Percentiles rank a stretch among this genome's conserved stretches.
These are phyloP conservation scores for Lactarius hengduanensis DNA, from an alignment of 768 basidiomycete species.

Conservation along the genomic window DNA sequence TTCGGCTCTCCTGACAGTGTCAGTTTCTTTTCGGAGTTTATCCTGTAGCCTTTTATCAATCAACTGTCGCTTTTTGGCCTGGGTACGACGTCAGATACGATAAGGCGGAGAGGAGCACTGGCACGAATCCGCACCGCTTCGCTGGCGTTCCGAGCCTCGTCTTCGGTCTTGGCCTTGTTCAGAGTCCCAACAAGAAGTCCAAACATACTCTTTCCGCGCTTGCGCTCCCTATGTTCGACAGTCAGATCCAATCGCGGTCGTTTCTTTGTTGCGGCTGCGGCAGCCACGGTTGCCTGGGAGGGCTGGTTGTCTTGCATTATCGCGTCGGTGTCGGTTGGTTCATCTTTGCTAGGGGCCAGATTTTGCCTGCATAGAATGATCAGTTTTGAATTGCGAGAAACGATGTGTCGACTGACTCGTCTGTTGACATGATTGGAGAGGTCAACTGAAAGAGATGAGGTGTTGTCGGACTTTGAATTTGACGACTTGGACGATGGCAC, in stretches of 20 bases:
- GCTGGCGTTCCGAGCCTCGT: constrained; percentile 79
- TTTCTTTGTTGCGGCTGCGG: constrained; percentile 46
- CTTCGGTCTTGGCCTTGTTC: constrained; percentile 85
- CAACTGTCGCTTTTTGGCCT: constrained; percentile 83
- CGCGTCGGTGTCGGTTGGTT: constrained; percentile 24
- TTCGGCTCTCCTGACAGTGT: constrained; percentile 80
- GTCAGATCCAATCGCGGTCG: constrained; percentile 73
- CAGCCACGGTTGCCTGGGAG: constrained; percentile 29
- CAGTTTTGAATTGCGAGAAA: constrained; percentile 2
- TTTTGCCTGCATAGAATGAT: constrained; percentile 1
- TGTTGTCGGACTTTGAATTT: constrained; percentile 24
- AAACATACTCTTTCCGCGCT: constrained; percentile 87
- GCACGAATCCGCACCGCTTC: constrained; percentile 57
- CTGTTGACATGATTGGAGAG: constrained; percentile 27
- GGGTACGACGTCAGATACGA: constrained; percentile 11
- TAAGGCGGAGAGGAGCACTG: constrained; percentile 1
- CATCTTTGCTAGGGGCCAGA: constrained; percentile 14
- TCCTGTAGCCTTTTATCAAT: constrained; percentile 83
- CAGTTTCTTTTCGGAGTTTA: constrained; percentile 83
- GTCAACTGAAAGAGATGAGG: constrained; percentile 7
- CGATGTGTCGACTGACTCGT: constrained; percentile 26
- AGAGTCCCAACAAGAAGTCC: constrained; percentile 80
- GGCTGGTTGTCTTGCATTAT: constrained; percentile 30
- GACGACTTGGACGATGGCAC: constrained; percentile 13
- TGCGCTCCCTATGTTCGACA: constrained; percentile 58